Percentiles rank a stretch among this genome's conserved stretches.
phyloP scores from a whole-genome alignment of 2,329 filamentous ascomycete genomes.

The Apiospora malaysiana region DNA sequence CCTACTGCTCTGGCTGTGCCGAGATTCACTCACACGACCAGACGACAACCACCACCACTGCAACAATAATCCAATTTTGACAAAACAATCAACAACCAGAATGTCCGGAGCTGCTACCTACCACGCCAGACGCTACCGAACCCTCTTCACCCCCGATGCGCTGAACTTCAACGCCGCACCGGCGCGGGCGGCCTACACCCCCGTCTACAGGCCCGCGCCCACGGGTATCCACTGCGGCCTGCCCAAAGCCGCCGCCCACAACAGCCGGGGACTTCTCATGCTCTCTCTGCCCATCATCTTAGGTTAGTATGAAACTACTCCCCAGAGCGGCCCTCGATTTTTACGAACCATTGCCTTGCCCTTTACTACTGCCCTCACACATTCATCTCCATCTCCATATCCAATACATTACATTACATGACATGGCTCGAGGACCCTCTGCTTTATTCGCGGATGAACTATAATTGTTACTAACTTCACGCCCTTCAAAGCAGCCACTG shows the following conservation, averaged over 20 bases:
- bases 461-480: background rate
- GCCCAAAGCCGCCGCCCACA: constrained; percentile 20
- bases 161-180: constrained; percentile 23
- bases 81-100: background rate
- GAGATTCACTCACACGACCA: background rate
- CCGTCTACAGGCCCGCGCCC: constrained; percentile 24
- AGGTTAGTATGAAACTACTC: background rate
- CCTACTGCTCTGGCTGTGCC: background rate
- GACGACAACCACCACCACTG: background rate
- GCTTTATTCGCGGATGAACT: background rate
- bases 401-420: background rate
- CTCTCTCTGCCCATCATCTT: constrained; percentile 10
- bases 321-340: background rate
- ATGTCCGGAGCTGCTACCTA: constrained; percentile 21
- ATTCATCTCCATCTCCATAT: background rate
- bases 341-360: background rate
- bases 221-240: constrained; percentile 25
- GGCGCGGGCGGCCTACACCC: constrained; percentile 19
- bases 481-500: constrained; percentile 17
- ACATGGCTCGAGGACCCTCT: background rate
- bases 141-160: constrained; percentile 24
- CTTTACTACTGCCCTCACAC: background rate
- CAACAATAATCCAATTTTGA: background rate
- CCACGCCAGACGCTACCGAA: constrained; percentile 25
- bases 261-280: constrained; percentile 16